phyloP scores from a whole-genome alignment of 2,329 filamentous ascomycete species.

The Hypomyces perniciosus region DNA sequence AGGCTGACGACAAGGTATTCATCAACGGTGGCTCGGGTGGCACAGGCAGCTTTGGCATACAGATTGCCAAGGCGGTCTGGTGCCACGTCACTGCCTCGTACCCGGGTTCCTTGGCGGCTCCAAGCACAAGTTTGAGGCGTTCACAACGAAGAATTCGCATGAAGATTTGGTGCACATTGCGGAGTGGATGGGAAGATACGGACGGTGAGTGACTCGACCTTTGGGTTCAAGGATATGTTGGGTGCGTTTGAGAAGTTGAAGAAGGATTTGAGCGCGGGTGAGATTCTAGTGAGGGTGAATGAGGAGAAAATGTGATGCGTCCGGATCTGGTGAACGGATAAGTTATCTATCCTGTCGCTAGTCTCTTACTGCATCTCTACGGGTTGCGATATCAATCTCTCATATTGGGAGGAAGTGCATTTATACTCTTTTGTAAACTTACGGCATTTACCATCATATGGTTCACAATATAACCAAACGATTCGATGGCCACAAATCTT shows the following conservation, averaged over 20 bases:
- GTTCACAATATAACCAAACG: too few species aligned
- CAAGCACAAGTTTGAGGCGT: slow-evolving; percentile 36
- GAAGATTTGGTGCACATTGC: slow-evolving; percentile 46
- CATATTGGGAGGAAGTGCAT: too few species aligned
- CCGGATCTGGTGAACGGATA: too few species aligned
- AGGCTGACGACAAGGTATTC: slow-evolving; percentile 50
- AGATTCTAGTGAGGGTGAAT: too few species aligned
- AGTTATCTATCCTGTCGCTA: too few species aligned
- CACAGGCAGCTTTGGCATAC: slow-evolving; percentile 54
- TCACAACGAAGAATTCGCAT: slow-evolving; percentile 33
- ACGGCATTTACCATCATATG: too few species aligned
- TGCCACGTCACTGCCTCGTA: slow-evolving; percentile 57
- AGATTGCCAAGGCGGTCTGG: slow-evolving; percentile 57
- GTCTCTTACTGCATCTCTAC: too few species aligned
- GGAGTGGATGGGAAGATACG: slow-evolving; percentile 52
- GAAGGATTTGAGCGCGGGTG: slow-evolving; percentile 53
- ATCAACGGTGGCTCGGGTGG: slow-evolving; percentile 63
- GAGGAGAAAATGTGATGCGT: too few species aligned
- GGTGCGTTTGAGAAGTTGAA: slow-evolving; percentile 55
- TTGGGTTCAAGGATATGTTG: slow-evolving; percentile 48
- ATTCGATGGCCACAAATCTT: too few species aligned
- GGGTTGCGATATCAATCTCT: too few species aligned
- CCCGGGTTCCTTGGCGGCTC: slow-evolving; percentile 42
- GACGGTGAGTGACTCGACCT: slow-evolving; percentile 49
- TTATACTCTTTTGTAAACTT: too few species aligned